These are phyloP conservation scores for Hypericum perforatum DNA, from an alignment of 345 rosid genomes.

Conservation along the genomic window DNA sequence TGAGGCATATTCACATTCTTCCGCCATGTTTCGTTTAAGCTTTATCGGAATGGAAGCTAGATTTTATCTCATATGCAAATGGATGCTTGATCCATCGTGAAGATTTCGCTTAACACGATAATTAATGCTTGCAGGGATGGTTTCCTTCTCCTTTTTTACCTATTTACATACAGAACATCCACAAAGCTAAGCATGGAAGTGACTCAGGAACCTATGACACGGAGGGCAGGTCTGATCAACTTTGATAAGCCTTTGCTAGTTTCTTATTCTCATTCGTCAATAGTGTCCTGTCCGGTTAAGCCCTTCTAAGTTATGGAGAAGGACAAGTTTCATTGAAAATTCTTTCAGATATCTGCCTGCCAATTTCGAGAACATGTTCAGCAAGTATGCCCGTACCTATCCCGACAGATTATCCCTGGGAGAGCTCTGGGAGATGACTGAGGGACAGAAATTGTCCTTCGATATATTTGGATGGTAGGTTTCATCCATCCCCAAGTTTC, in stretches of 20 bases:
- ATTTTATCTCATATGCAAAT: too few species aligned
- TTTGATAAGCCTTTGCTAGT: too few species aligned
- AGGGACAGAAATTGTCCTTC: constrained; percentile 44
- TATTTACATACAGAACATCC: constrained; percentile 59
- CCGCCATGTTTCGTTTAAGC: too few species aligned
- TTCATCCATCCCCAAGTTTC: too few species aligned
- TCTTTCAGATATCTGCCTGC: constrained; percentile 44
- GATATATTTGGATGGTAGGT: constrained; percentile 63
- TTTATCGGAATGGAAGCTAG: too few species aligned
- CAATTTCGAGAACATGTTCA: constrained; percentile 51
- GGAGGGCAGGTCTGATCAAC: constrained; percentile 49
- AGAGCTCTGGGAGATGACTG: constrained; percentile 77
- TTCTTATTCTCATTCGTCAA: background rate
- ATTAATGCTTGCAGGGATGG: constrained; percentile 44
- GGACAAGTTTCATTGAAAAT: background rate
- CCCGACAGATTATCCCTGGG: constrained; percentile 47
- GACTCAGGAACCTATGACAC: constrained; percentile 56
- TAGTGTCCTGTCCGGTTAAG: background rate
- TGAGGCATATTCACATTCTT: background rate
- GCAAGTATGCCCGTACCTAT: constrained; percentile 60
- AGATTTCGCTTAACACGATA: too few species aligned
- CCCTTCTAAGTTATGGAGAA: background rate
- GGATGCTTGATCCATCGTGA: too few species aligned
- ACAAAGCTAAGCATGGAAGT: constrained; percentile 70
- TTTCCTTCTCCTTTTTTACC: constrained; percentile 69